Base-by-base conservation (phyloP, 1,284 basidiomycete genomes). In the Naganishia cerealis region DNA sequence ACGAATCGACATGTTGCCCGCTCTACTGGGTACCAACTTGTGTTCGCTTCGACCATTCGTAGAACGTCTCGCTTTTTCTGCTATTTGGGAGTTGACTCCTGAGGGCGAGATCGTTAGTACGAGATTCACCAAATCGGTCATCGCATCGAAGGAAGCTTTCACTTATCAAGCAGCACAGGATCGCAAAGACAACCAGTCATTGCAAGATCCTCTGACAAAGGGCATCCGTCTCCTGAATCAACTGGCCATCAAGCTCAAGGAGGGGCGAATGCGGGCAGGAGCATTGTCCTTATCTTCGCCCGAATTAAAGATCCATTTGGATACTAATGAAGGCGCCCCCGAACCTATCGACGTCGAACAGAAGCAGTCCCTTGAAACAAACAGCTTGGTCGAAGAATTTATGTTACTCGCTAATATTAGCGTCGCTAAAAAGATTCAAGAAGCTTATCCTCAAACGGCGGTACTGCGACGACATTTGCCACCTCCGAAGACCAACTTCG, bases 321-420 rank as follows among this genome's bases (percentile, higher is more conserved):
- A 96, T 76, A 93, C 89, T 71, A 83, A 92, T 3, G 96, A 99
- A 79, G 90, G 90, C 0, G 90, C 91, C 0, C 70, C 70, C 12
- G 95, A 94, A 67, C 96, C 96, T 0, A 92, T 98, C 71, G 95
- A 98, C 73, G 94, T 99, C 4, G 94, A 98, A 81, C 94, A 96
- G 78, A 99, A 99, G 80, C 89, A 94, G 75, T 80, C 91, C 76
- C 83, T 86, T 42, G 94, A 99, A 82, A 99, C 96, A 13, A 99
- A 99, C 78, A 94, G 90, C 72, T 83, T 99, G 12, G 96, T 99
- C 1, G 96, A 99, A 78, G 96, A 99, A 81, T 99, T 99, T 80
- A 99, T 99, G 96, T 83, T 99, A 71, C 86, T 99, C 67, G 96
- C 96, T 36, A 99, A 99, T 76, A 91, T 96, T 73, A 92, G 90